Evolutionary conservation across 2,329 filamentous ascomycete genomes (phyloP).

Genomic region (Fusarium neocosmosporiellum): DNA sequence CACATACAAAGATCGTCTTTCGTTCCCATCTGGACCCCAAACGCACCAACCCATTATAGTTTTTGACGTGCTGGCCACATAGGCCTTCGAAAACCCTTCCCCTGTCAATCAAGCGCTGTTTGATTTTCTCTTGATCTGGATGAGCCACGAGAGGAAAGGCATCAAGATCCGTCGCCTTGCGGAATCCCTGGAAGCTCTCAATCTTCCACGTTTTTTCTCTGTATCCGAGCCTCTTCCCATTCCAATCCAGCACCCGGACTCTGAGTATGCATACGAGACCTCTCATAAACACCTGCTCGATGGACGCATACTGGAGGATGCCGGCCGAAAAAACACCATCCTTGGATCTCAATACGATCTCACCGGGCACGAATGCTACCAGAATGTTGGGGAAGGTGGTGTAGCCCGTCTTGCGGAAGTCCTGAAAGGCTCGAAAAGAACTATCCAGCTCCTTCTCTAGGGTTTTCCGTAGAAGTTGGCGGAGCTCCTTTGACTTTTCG

Average conservation of each 20-base stretch:
- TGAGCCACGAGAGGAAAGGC: not conserved
- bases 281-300: not conserved
- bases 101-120: not conserved
- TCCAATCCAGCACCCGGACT: not conserved
- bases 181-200: not conserved
- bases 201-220: not conserved
- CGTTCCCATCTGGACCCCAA: not conserved
- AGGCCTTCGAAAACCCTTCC: not conserved
- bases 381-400: not conserved
- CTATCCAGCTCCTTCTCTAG: not conserved
- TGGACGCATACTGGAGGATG: not conserved
- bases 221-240: not conserved
- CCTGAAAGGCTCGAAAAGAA: not conserved
- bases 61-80: not conserved
- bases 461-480: not conserved
- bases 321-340: not conserved
- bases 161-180: not conserved
- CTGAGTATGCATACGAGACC: not conserved
- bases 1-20: not conserved
- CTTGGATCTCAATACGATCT: not conserved
- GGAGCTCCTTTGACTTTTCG: not conserved
- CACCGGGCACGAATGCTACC: not conserved
- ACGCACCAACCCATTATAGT: not conserved
- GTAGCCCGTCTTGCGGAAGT: not conserved
- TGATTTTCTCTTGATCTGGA: not conserved